Evolutionary conservation across 768 basidiomycete genomes (phyloP).

Genomic region (Lactarius sp.): DNA sequence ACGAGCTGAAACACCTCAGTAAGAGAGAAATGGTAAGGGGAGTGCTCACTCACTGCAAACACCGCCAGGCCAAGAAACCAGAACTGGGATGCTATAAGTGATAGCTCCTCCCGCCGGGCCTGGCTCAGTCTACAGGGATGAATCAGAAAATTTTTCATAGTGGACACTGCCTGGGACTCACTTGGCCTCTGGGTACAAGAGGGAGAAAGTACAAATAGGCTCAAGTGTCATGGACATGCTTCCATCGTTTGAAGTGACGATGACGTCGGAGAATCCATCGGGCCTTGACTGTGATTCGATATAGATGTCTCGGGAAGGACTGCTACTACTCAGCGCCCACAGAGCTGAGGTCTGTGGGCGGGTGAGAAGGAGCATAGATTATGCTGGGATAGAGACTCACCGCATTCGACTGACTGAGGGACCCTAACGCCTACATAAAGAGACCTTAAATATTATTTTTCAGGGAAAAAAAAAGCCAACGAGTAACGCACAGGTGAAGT

Average conservation of each 20-base stretch:
- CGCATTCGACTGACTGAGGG: not conserved
- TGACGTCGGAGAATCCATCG: conserved; percentile 2
- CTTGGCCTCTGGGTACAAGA: conserved; percentile 17
- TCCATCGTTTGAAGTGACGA: conserved; percentile 5
- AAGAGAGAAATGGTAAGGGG: not conserved
- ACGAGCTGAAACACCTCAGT: conserved; percentile 32
- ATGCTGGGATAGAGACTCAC: not conserved
- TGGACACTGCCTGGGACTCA: not conserved
- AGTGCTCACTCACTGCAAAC: conserved; percentile 19
- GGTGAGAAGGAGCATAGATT: not conserved
- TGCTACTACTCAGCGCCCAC: not conserved
- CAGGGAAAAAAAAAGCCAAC: not conserved
- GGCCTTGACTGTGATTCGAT: conserved; percentile 1
- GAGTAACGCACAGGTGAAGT: not conserved
- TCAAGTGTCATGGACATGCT: conserved; percentile 2
- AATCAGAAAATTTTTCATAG: not conserved
- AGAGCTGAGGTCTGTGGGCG: not conserved
- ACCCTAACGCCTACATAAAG: not conserved
- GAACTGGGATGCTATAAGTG: conserved; percentile 23
- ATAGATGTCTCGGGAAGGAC: not conserved
- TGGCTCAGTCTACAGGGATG: conserved; percentile 11
- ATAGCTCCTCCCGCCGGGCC: conserved; percentile 17
- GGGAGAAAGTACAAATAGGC: conserved; percentile 12
- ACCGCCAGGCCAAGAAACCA: conserved; percentile 25
- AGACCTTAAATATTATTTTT: not conserved